Evolutionary conservation across 2,329 filamentous ascomycete genomes (phyloP), one percentile per base, ranked within the genome.

Genomic region (Colletotrichum sp.): DNA sequence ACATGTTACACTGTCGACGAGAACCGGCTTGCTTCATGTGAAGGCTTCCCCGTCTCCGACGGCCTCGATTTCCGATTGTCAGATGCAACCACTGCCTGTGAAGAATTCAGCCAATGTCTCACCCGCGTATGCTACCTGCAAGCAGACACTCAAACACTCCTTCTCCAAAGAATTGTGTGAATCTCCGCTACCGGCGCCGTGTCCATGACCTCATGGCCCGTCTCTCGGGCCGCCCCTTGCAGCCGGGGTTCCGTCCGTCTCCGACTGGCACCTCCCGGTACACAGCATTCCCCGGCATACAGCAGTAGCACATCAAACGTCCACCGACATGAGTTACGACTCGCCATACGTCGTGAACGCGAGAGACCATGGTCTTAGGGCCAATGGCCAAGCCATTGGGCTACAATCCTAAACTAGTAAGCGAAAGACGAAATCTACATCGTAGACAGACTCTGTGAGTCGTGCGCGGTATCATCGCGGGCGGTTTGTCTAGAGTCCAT

Each of bases 151-250:
- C 32, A 32, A 34, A 30, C n/a, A 1, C 12, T 13, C 34, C 9
- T 32, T 22, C 44, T 27, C 19, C 62, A 22, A 5, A 3, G 1
- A 4, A n/a, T 15, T n/a, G n/a, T 55, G 16, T 32, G 55, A 27
- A 27, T 16, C 16, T 52, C 66, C 57, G 63, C 73, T 36, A 63
- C 64, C 70, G 64, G 73, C 57, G 15, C 70, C 73, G 55, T 36
- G 34, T 68, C 55, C 39, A 65, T 73, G 73, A 64, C 70, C 69
- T 72, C 69, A 65, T 72, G 32, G n/a, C 69, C 72, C 52, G 69
- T 72, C 36, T 64, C 7, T 64, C 69, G 73, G 73, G 57, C 73
- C 64, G 57, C 70, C 55, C 64, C 70, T 59, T 27, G 59, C 49
- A 73, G 27, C 73, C 70, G 64, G 44, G 70, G 39, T 64, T 59